These are phyloP conservation scores for Immersiporthe knoxdaviesiana DNA, from an alignment of 2,329 filamentous ascomycete species.

Conservation along the genomic window DNA sequence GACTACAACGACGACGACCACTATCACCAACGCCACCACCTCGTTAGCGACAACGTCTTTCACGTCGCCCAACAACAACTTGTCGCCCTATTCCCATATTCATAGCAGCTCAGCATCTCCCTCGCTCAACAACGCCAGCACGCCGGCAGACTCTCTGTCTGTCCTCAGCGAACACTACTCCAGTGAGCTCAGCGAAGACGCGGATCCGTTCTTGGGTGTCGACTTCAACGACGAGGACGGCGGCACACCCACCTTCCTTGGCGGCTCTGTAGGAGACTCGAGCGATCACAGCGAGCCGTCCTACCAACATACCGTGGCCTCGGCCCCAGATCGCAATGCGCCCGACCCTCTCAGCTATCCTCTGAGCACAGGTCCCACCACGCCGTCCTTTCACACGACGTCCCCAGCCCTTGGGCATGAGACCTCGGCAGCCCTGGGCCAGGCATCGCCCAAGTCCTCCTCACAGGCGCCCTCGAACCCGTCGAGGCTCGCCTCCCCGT, in stretches of 20 bases:
- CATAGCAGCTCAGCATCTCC: slow-evolving; percentile 47
- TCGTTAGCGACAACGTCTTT: slow-evolving; percentile 38
- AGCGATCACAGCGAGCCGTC: slow-evolving; percentile 23
- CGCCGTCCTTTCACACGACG: slow-evolving; percentile 51
- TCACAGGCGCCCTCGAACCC: slow-evolving; percentile 48
- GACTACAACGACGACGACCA: not conserved
- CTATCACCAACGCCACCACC: slow-evolving; percentile 9
- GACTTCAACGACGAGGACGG: slow-evolving; percentile 50
- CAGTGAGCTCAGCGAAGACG: slow-evolving; percentile 51
- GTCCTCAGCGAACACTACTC: slow-evolving; percentile 50
- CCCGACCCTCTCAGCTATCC: slow-evolving; percentile 43
- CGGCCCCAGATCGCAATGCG: slow-evolving; percentile 25
- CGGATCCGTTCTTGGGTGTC: slow-evolving; percentile 56
- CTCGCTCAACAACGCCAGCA: slow-evolving; percentile 43
- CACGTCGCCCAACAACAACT: slow-evolving; percentile 44
- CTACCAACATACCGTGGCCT: slow-evolving; percentile 9
- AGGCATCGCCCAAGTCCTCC: slow-evolving; percentile 41
- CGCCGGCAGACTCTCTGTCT: slow-evolving; percentile 55
- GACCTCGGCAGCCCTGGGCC: slow-evolving; percentile 33
- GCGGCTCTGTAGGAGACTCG: slow-evolving; percentile 2
- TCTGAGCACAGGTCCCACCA: slow-evolving; percentile 54
- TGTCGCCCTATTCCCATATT: slow-evolving; percentile 48
- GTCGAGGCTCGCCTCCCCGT: slow-evolving; percentile 40
- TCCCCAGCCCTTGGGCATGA: slow-evolving; percentile 45
- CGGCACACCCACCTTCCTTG: slow-evolving; percentile 41